Base-by-base conservation (phyloP, 495 filamentous ascomycete species). In the Penicillium roqueforti region DNA sequence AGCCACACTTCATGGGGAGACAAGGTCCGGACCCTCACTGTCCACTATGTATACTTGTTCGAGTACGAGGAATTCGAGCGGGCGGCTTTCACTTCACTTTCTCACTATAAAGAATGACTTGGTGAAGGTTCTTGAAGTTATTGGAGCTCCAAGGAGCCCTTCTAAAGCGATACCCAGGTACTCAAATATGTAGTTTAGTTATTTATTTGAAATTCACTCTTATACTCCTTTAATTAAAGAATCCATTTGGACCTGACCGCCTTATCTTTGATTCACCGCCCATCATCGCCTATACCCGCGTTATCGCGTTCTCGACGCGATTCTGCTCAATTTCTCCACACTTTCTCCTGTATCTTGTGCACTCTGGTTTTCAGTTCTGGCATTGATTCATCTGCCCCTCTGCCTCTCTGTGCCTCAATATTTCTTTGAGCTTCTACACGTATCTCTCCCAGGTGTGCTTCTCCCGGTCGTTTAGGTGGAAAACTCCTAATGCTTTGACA, bases 301-400 rank as follows among this genome's bases (percentile, higher is more conserved):
- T 49, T 48, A 37, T 48, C 46, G 46, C 46, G 46, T 45, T 37
- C 32, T 26, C 0, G 22, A 49, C 47, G 47, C 47, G 47, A 49
- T 49, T 49, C 47, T 38, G 47, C 47, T 49, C 32, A 8, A 26
- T 49, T 48, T 37, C 46, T 48, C 46, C 32, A 48, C 46, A 37
- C 29, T 29, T 18, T 29, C 44, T 47, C 13, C 18, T 47, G 31
- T 37, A 18, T 25, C 46, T 18, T 37, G 25, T 45, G 25, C 46
- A 25, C 16, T 22, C 32, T 25, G 14, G n/a, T 41, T 14, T 14
- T 43, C 20, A n/a, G 6, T 26, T 42, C 11, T 8, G 18, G 20
- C 6, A 14, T 42, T 10, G 19, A 16, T 25, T 25, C 13, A 5
- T 16, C 23, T 42, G 14, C 20, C 10, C 26, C 26, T 28, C 9